Percentiles rank a stretch among this genome's conserved stretches.
Conservation (phyloP, 495 filamentous ascomycete genomes). For the Aspergillus leporis region DNA sequence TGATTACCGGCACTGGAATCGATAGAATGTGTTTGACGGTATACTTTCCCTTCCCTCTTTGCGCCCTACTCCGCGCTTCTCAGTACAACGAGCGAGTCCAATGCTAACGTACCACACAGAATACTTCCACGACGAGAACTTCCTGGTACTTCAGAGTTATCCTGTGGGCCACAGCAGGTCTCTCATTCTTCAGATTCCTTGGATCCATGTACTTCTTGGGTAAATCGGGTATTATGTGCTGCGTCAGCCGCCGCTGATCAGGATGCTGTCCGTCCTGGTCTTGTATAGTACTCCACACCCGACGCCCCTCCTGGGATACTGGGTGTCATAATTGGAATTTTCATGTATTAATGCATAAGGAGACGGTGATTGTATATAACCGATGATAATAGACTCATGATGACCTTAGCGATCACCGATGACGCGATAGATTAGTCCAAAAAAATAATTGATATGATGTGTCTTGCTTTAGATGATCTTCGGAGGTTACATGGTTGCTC, state of each 20-base stretch:
- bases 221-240: slow-evolving; percentile 86
- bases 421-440: background rate
- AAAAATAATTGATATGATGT: background rate
- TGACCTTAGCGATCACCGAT: slow-evolving; percentile 2
- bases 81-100: too few relatives aligned
- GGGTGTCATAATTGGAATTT: background rate
- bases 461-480: background rate
- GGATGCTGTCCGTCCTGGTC: background rate
- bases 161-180: slow-evolving; percentile 79
- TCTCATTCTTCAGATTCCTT: slow-evolving; percentile 82
- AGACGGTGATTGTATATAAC: slow-evolving; percentile 6
- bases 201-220: slow-evolving; percentile 91
- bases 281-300: background rate
- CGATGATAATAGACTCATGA: slow-evolving; percentile 5
- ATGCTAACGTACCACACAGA: slow-evolving; percentile 20
- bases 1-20: slow-evolving; percentile 82
- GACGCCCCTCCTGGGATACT: background rate
- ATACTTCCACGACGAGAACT: slow-evolving; percentile 65
- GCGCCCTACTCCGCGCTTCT: background rate
- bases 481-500: too few relatives aligned
- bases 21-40: slow-evolving; percentile 76
- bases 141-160: slow-evolving; percentile 87
- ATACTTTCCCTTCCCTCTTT: too few relatives aligned
- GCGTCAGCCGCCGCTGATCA: slow-evolving; percentile 71
- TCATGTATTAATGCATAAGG: slow-evolving; percentile 6